Conservation (phyloP, 2,329 filamentous ascomycete species). For the Colletotrichum melonis region DNA sequence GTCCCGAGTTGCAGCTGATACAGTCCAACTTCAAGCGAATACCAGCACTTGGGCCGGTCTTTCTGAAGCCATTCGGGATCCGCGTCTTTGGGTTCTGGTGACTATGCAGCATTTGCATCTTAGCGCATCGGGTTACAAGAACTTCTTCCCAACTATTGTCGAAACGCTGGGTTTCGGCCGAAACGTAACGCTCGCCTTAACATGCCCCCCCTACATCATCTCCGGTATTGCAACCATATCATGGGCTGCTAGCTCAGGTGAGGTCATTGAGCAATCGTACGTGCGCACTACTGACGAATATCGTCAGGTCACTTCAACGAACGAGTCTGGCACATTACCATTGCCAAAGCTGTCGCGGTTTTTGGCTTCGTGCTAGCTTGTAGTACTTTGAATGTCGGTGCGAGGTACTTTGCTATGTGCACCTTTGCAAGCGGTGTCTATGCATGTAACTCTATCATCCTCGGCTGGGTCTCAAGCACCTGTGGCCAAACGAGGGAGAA, state of each 20-base stretch:
- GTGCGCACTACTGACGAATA: background rate
- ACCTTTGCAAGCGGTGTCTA: conserved; percentile 49
- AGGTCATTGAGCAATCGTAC: background rate
- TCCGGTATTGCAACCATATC: background rate
- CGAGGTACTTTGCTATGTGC: conserved; percentile 48
- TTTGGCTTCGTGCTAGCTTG: background rate
- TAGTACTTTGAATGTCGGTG: conserved; percentile 45
- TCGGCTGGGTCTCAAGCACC: conserved; percentile 54
- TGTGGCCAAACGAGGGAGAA: conserved; percentile 36
- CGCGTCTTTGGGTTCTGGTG: background rate
- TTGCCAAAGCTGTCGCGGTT: background rate
- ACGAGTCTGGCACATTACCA: background rate
- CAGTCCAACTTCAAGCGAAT: background rate
- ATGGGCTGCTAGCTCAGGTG: background rate
- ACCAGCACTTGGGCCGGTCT: background rate
- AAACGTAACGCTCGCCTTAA: background rate
- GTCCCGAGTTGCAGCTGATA: background rate
- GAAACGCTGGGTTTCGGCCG: background rate
- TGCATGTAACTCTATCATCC: conserved; percentile 54
- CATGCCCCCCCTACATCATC: background rate
- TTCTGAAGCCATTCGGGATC: background rate
- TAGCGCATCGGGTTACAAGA: background rate
- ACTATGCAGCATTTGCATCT: background rate
- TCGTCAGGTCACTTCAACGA: background rate
- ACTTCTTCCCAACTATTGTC: background rate